Conservation (phyloP, 2,329 filamentous ascomycete genomes). For the Nectriaceae sp. region DNA sequence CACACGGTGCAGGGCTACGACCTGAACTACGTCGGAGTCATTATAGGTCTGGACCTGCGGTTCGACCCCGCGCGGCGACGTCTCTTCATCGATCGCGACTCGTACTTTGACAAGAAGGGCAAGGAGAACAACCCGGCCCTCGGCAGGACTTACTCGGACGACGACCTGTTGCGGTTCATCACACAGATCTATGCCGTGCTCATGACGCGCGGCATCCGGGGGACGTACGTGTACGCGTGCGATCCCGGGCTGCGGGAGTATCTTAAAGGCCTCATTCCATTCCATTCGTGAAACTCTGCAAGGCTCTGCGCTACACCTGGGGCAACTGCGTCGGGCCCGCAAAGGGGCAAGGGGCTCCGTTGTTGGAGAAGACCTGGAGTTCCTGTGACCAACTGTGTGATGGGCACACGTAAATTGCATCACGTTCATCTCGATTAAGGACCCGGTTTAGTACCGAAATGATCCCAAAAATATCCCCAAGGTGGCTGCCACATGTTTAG, state of each 20-base stretch:
- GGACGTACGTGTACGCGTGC: slow-evolving; percentile 10
- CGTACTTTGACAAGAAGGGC: slow-evolving; percentile 10
- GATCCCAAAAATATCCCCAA: too few relatives aligned
- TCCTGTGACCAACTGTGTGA: too few relatives aligned
- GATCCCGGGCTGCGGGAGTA: too few relatives aligned
- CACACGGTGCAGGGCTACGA: slow-evolving; percentile 6
- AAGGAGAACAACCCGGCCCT: slow-evolving; percentile 9
- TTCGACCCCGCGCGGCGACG: slow-evolving; percentile 5
- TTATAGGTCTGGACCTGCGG: slow-evolving; percentile 6
- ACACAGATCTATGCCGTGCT: slow-evolving; percentile 10
- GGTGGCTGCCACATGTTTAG: too few relatives aligned
- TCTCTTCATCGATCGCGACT: slow-evolving; percentile 8
- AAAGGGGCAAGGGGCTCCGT: too few relatives aligned
- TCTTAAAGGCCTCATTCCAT: slow-evolving; percentile 8
- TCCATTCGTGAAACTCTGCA: slow-evolving; percentile 8
- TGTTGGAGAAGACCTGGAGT: too few relatives aligned
- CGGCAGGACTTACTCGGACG: slow-evolving; percentile 6
- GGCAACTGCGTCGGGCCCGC: too few relatives aligned
- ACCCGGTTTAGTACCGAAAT: too few relatives aligned
- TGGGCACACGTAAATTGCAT: too few relatives aligned
- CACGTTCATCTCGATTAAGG: too few relatives aligned
- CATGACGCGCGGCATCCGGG: slow-evolving; percentile 8
- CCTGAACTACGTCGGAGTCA: slow-evolving; percentile 7
- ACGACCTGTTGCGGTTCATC: slow-evolving; percentile 8
- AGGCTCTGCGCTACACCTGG: too few relatives aligned